Conservation (phyloP, 129 eudicot species). For the Calendula officinalis region DNA sequence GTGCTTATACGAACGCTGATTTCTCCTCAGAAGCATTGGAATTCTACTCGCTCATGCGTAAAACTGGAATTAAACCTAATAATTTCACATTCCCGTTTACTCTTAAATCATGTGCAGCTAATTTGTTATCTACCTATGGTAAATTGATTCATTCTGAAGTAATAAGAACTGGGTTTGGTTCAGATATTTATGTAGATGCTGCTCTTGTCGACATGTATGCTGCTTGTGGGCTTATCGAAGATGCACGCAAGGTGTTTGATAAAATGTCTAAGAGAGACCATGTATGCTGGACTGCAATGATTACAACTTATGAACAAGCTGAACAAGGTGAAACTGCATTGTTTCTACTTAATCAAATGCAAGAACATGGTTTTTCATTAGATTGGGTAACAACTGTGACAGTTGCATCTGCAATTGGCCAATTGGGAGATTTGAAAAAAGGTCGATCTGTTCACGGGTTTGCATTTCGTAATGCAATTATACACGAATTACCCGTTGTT, state of each 20-base stretch:
- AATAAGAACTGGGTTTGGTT: slow-evolving; percentile 36
- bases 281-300: slow-evolving; percentile 67
- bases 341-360: slow-evolving; percentile 39
- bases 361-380: slow-evolving; percentile 26
- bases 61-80: slow-evolving; percentile 27
- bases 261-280: slow-evolving; percentile 49
- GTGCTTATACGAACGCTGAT: slow-evolving; percentile 39
- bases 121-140: slow-evolving; percentile 24
- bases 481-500: slow-evolving; percentile 34
- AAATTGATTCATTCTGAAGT: slow-evolving; percentile 50
- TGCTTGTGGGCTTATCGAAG: slow-evolving; percentile 36
- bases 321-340: slow-evolving; percentile 37
- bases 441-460: slow-evolving; percentile 39
- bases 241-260: slow-evolving; percentile 51
- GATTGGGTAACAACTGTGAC: slow-evolving; percentile 47
- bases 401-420: slow-evolving; percentile 40
- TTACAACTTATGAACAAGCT: slow-evolving; percentile 46
- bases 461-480: slow-evolving; percentile 23
- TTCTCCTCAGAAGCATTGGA: slow-evolving; percentile 24
- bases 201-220: slow-evolving; percentile 58
- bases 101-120: slow-evolving; percentile 34
- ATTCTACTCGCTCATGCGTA: slow-evolving; percentile 38
- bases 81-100: slow-evolving; percentile 40
- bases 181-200: slow-evolving; percentile 54
- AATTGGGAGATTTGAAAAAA: slow-evolving; percentile 23